A percentile compares a stretch with the other conserved stretches of the same genome.
These are phyloP conservation scores for Cryptococcus neoformans DNA, from an alignment of 1,284 basidiomycete species.

Conservation along the genomic window DNA sequence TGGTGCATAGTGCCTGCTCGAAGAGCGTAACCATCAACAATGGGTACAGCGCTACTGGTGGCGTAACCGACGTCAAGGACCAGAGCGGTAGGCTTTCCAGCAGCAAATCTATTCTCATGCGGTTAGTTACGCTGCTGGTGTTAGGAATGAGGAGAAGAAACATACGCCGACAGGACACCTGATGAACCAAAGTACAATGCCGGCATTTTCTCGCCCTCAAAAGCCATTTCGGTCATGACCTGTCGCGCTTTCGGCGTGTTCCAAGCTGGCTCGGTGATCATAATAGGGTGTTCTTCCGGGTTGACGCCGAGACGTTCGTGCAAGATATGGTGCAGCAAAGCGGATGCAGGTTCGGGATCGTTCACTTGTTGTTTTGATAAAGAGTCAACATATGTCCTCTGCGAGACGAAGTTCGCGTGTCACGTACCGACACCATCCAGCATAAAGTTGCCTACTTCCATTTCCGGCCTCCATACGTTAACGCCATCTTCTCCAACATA, in stretches of 20 bases:
- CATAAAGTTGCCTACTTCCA: slow-evolving; percentile 84
- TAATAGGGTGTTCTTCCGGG: slow-evolving; percentile 77
- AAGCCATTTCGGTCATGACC: slow-evolving; percentile 92
- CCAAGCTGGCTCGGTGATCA: slow-evolving; percentile 96
- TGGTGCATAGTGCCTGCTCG: slow-evolving; percentile 69
- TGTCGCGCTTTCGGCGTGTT: slow-evolving; percentile 87
- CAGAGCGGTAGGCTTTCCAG: slow-evolving; percentile 92
- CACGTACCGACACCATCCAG: slow-evolving; percentile 77
- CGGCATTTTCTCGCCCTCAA: slow-evolving; percentile 91
- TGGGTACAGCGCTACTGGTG: slow-evolving; percentile 85
- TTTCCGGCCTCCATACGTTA: slow-evolving; percentile 82
- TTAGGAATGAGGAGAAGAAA: slow-evolving; percentile 11
- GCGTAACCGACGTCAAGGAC: slow-evolving; percentile 92
- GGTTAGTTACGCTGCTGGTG: not conserved
- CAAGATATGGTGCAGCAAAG: slow-evolving; percentile 72
- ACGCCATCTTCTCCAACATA: slow-evolving; percentile 89
- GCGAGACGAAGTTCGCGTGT: not conserved
- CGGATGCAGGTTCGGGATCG: slow-evolving; percentile 71
- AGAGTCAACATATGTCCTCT: not conserved
- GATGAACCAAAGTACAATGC: slow-evolving; percentile 97
- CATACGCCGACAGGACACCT: slow-evolving; percentile 90
- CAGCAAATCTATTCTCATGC: slow-evolving; percentile 67
- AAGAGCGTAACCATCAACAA: slow-evolving; percentile 96
- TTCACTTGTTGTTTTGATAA: slow-evolving; percentile 56
- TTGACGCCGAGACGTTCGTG: slow-evolving; percentile 67